These are phyloP conservation scores for Filosporella fistucella DNA, from an alignment of 495 filamentous ascomycete species.

Conservation along the genomic window DNA sequence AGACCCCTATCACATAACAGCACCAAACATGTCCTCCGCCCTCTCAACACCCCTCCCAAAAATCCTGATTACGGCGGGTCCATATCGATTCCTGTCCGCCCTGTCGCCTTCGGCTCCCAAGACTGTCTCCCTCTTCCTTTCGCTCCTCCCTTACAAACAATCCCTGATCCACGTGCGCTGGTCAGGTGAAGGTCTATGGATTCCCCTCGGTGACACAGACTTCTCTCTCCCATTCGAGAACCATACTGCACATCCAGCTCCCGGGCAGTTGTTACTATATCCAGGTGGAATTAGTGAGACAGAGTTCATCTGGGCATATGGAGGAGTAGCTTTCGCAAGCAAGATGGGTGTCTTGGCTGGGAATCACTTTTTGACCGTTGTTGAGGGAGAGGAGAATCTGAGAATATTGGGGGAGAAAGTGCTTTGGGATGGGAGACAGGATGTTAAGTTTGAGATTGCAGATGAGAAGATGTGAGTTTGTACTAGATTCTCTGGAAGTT, in stretches of 20 bases:
- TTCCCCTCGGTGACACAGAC: conserved; percentile 25
- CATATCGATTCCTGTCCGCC: conserved; percentile 22
- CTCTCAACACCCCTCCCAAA: not conserved
- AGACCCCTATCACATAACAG: too few relatives aligned
- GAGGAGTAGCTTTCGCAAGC: conserved; percentile 23
- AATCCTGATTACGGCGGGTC: conserved; percentile 23
- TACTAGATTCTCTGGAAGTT: too few relatives aligned
- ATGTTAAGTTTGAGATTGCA: conserved; percentile 24
- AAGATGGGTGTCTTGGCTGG: conserved; percentile 26
- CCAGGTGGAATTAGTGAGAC: conserved; percentile 27
- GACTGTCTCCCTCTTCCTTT: conserved; percentile 22
- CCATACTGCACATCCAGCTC: conserved; percentile 24
- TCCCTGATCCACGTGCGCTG: conserved; percentile 28
- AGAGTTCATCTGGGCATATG: conserved; percentile 27
- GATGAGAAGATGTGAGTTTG: conserved; percentile 15
- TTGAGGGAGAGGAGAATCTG: conserved; percentile 22
- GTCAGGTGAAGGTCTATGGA: conserved; percentile 27
- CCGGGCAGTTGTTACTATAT: conserved; percentile 26
- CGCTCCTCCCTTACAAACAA: conserved; percentile 25
- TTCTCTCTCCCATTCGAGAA: conserved; percentile 27
- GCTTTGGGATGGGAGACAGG: conserved; percentile 9
- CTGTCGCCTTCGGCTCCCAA: conserved; percentile 23
- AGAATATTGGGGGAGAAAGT: conserved; percentile 21
- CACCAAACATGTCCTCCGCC: too few relatives aligned
- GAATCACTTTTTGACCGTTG: conserved; percentile 27